These are phyloP conservation scores for Suhomyces chickasaworum DNA, from an alignment of 1,139 yeast species.

Conservation along the genomic window DNA sequence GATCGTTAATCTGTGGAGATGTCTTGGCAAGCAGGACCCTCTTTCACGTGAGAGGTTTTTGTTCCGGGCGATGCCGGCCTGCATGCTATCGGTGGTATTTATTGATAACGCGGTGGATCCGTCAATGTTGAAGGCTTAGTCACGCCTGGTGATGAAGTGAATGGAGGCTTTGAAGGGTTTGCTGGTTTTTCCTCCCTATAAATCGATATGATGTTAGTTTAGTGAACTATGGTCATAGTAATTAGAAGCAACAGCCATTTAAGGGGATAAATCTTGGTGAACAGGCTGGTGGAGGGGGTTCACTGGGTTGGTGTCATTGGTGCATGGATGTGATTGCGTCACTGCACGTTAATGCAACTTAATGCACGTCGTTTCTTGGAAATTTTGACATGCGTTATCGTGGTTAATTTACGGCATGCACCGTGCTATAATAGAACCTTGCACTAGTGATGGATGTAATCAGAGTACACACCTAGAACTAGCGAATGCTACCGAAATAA, in stretches of 20 bases:
- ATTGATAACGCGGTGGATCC: not conserved
- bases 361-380: not conserved
- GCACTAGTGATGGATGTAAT: not conserved
- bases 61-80: not conserved
- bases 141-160: not conserved
- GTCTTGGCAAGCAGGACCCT: conserved; percentile 14
- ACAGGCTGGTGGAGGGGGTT: too few species aligned
- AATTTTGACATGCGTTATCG: not conserved
- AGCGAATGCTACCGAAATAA: too few species aligned
- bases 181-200: too few species aligned
- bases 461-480: not conserved
- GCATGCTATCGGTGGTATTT: not conserved
- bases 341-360: not conserved
- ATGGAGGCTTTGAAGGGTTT: not conserved
- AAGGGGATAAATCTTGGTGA: too few species aligned
- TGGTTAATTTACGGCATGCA: not conserved
- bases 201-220: too few species aligned
- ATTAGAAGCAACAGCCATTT: too few species aligned
- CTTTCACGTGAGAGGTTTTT: conserved; percentile 1
- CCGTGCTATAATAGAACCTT: not conserved
- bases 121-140: not conserved
- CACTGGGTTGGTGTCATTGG: not conserved
- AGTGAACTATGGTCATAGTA: too few species aligned
- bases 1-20: conserved; percentile 12
- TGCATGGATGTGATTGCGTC: not conserved